These are phyloP conservation scores for Knoxdaviesia capensis DNA, from an alignment of 2,329 filamentous ascomycete genomes.

Conservation along the genomic window DNA sequence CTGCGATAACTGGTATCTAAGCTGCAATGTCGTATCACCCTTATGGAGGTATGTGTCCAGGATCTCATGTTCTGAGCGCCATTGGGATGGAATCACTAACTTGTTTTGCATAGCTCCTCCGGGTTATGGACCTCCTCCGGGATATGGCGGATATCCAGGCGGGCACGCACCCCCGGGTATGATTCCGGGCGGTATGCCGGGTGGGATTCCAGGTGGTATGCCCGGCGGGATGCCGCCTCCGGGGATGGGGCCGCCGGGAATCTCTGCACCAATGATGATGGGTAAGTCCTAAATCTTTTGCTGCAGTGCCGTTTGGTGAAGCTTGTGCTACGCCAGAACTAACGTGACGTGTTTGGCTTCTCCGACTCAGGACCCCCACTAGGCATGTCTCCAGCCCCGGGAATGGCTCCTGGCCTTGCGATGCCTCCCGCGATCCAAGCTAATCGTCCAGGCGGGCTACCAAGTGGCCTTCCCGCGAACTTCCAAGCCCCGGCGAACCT, in stretches of 20 bases:
- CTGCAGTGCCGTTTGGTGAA: too few species aligned
- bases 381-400: constrained; percentile 63
- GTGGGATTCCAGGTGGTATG: background rate
- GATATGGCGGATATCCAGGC: constrained; percentile 51
- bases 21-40: constrained; percentile 35
- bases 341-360: too few species aligned
- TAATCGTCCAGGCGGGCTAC: constrained; percentile 64
- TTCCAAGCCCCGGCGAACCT: constrained; percentile 83
- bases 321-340: too few species aligned
- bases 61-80: background rate
- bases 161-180: constrained; percentile 37
- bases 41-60: constrained; percentile 27
- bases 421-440: constrained; percentile 54
- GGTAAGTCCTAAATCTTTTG: too few species aligned
- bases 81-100: too few species aligned
- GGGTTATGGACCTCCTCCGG: constrained; percentile 51
- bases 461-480: constrained; percentile 57
- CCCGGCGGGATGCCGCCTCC: constrained; percentile 21
- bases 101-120: background rate
- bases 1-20: too few species aligned
- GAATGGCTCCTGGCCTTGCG: constrained; percentile 61
- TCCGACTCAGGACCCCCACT: constrained; percentile 44
- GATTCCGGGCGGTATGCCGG: constrained; percentile 33
- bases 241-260: constrained; percentile 46
- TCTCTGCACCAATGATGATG: too few species aligned